A percentile compares a stretch with the other conserved stretches of the same genome.
phyloP scores from a whole-genome alignment of 2,329 filamentous ascomycete species.

The Epichloe elymi region DNA sequence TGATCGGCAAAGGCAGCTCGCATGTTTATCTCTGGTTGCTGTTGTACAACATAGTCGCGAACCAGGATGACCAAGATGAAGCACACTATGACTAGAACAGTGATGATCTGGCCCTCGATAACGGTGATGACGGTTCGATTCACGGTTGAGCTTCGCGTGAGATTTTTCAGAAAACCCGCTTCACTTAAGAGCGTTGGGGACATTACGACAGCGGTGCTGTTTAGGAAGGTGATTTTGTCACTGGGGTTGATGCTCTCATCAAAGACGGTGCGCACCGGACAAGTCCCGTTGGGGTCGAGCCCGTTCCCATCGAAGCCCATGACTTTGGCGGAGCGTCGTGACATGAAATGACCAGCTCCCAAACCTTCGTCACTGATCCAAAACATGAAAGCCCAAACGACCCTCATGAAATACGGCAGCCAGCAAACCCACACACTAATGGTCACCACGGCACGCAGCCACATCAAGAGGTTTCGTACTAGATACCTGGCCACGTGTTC shows the following conservation, averaged over 20 bases:
- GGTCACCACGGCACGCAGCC: conserved; percentile 68
- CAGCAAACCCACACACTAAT: conserved; percentile 77
- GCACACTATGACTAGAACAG: conserved; percentile 75
- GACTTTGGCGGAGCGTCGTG: not conserved
- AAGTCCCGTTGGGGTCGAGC: not conserved
- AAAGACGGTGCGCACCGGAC: conserved; percentile 4
- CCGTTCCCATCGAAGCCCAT: not conserved
- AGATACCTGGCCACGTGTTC: conserved; percentile 65
- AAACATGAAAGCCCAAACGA: conserved; percentile 86
- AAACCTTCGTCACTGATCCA: conserved; percentile 78
- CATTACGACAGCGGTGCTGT: conserved; percentile 5
- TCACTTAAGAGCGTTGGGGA: conserved; percentile 39
- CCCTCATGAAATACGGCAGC: conserved; percentile 81
- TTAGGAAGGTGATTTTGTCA: conserved; percentile 8
- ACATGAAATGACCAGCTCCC: conserved; percentile 17
- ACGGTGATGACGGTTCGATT: conserved; percentile 74
- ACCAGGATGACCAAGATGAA: conserved; percentile 98
- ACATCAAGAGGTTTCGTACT: conserved; percentile 57
- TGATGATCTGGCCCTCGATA: conserved; percentile 88
- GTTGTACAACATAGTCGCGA: conserved; percentile 93
- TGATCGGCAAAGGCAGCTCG: conserved; percentile 47
- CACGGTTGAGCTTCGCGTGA: conserved; percentile 56
- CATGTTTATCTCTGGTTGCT: conserved; percentile 86
- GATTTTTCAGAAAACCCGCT: conserved; percentile 40
- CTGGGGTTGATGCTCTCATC: conserved; percentile 6